A percentile compares a stretch with the other conserved stretches of the same genome.
These are phyloP conservation scores for Trichophyton verrucosum DNA, from an alignment of 2,329 filamentous ascomycete genomes.

Conservation along the genomic window DNA sequence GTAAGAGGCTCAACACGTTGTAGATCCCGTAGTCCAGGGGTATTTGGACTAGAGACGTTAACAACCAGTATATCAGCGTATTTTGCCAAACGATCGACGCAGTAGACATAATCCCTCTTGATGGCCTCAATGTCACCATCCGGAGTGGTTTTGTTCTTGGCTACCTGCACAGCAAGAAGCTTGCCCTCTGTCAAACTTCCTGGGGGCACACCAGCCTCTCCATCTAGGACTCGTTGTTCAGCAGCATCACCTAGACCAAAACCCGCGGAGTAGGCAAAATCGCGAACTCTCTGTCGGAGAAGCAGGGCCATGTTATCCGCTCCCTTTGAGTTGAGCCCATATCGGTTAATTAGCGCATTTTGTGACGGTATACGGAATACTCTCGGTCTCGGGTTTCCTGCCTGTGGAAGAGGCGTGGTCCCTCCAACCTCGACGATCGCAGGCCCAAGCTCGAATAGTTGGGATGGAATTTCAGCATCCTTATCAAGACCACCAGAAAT, in stretches of 20 bases:
- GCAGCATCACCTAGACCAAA: constrained; percentile 50
- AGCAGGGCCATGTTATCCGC: constrained; percentile 74
- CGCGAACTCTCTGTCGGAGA: constrained; percentile 62
- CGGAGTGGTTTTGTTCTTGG: constrained; percentile 90
- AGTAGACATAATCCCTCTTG: constrained; percentile 70
- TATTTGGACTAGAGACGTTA: constrained; percentile 95
- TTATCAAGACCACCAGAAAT: constrained; percentile 97
- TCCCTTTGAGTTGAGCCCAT: constrained; percentile 85
- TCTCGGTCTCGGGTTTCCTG: constrained; percentile 74
- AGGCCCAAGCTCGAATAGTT: constrained; percentile 72
- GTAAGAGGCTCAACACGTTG: constrained; percentile 78
- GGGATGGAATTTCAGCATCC: constrained; percentile 75
- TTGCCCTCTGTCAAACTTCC: constrained; percentile 67
- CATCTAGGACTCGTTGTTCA: constrained; percentile 63
- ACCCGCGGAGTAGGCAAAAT: constrained; percentile 60
- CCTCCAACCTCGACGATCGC: constrained; percentile 87
- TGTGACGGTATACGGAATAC: constrained; percentile 77
- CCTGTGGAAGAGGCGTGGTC: constrained; percentile 73
- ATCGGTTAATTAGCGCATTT: constrained; percentile 85
- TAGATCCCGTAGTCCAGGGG: constrained; percentile 74
- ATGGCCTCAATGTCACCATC: constrained; percentile 76
- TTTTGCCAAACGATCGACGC: constrained; percentile 65
- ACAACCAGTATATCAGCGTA: constrained; percentile 97
- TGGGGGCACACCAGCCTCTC: constrained; percentile 62
- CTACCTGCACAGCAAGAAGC: constrained; percentile 79